Evolutionary conservation across 768 basidiomycete species (phyloP), one percentile per base, ranked within the genome.

Genomic region (Boletus rubescentipes): DNA sequence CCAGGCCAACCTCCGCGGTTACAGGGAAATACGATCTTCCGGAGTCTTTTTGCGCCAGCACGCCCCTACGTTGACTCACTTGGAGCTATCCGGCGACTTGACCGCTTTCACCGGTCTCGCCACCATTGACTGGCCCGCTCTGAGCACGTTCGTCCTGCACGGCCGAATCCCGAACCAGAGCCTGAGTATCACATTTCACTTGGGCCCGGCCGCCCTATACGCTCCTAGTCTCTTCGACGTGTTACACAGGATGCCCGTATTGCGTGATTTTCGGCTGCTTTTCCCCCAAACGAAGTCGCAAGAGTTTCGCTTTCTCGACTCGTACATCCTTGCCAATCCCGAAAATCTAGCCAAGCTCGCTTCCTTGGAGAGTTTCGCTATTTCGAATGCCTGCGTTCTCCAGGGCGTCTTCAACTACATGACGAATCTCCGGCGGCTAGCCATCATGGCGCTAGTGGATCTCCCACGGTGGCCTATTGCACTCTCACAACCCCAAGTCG

Each of bases 381-480:
- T 73, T 18, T 73, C 72, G 7, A 73, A 73, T 23, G 70, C 72
- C 39, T 72, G 70, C 48, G 49, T 32, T 31, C 65, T 72, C 21
- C 48, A 63, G 0, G 70, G 70, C 16, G 46, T 72, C 36, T 61
- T 72, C 7, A 67, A 66, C 32, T 41, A 72, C 55, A 67, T 65
- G 60, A 21, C 65, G 2, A 71, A 60, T 14, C 65, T 72, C 20
- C 60, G 50, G 2, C 61, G 67, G 34, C 47, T 72, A 1, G 70
- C 70, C 29, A 67, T 72, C 37, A 61, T 72, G 51, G 68, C 70
- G 2, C 60, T 72, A 4, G 65, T 70, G 11, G 72, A 73, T 37
- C 64, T 73, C 29, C 70, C 70, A 9, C 72, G 70, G 1, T 69
- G 72, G 70, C 70, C 70, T 14, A 70, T 72, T 11, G 70, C 70